A percentile compares a stretch with the other conserved stretches of the same genome.
Conservation (phyloP, 2,329 filamentous ascomycete genomes). For the Fusarium nelsonii region DNA sequence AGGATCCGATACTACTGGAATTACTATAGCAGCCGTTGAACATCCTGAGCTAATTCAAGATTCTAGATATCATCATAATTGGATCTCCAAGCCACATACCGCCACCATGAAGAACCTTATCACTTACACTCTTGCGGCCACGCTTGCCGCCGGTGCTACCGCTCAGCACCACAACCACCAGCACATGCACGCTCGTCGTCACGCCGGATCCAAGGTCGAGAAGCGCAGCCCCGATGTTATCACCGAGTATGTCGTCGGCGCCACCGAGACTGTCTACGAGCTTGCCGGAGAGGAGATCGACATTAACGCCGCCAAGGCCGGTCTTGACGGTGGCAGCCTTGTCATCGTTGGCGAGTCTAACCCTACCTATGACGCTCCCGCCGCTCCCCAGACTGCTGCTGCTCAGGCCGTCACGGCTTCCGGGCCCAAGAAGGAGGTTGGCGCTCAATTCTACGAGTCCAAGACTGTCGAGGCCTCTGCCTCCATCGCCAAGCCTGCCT, state of each 20-base stretch:
- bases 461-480: constrained; percentile 54
- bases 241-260: constrained; percentile 68
- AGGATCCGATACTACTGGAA: background rate
- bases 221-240: constrained; percentile 61
- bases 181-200: constrained; percentile 69
- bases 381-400: constrained; percentile 55
- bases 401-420: constrained; percentile 46
- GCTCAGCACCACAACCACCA: constrained; percentile 73
- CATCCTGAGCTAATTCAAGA: constrained; percentile 32
- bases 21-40: constrained; percentile 12
- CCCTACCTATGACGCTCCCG: constrained; percentile 64
- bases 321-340: constrained; percentile 78
- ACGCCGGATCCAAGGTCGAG: constrained; percentile 60
- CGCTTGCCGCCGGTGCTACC: constrained; percentile 63
- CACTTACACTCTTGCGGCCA: constrained; percentile 65
- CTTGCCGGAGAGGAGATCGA: constrained; percentile 73
- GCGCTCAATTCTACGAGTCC: constrained; percentile 66
- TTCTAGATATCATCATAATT: constrained; percentile 35
- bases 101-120: constrained; percentile 64
- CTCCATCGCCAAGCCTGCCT: constrained; percentile 32
- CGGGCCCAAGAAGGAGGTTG: constrained; percentile 53
- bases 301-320: constrained; percentile 74
- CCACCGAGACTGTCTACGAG: constrained; percentile 78
- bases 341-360: constrained; percentile 71
- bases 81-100: constrained; percentile 31